These are phyloP conservation scores for Meira nashicola DNA, from an alignment of 1,284 basidiomycete species.

Conservation along the genomic window DNA sequence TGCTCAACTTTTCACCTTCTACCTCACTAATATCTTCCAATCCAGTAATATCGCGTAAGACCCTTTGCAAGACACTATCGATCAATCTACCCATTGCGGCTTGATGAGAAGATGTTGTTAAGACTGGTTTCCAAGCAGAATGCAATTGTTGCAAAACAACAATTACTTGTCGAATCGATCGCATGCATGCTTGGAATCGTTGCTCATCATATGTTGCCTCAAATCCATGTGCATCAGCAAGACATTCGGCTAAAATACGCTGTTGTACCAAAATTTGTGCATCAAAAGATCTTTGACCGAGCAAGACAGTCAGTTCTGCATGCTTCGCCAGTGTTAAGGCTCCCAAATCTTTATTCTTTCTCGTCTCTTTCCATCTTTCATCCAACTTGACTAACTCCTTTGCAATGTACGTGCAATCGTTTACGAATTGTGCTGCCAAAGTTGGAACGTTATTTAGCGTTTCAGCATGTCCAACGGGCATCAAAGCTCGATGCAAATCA, in stretches of 20 bases:
- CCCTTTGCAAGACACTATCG: conserved; percentile 66
- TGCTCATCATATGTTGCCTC: conserved; percentile 68
- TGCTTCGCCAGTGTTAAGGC: conserved; percentile 23
- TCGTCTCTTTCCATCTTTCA: background rate
- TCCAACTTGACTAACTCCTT: background rate
- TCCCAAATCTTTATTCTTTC: background rate
- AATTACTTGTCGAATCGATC: conserved; percentile 65
- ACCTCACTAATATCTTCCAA: conserved; percentile 84
- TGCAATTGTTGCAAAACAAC: conserved; percentile 66
- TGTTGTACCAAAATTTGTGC: conserved; percentile 54
- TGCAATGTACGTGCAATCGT: conserved; percentile 65
- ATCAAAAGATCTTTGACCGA: conserved; percentile 35
- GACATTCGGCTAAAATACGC: conserved; percentile 55
- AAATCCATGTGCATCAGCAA: conserved; percentile 69
- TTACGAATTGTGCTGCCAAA: conserved; percentile 72
- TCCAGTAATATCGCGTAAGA: conserved; percentile 71
- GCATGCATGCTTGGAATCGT: conserved; percentile 73
- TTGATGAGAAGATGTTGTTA: conserved; percentile 38
- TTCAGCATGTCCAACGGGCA: conserved; percentile 66
- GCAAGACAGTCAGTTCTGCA: conserved; percentile 22
- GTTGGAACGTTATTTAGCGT: conserved; percentile 61
- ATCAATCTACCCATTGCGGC: conserved; percentile 65
- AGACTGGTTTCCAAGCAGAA: conserved; percentile 67
- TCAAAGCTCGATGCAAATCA: conserved; percentile 75
- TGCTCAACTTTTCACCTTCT: conserved; percentile 77